Evolutionary conservation across 352 stramenopile species (phyloP).

Genomic region (Phytophthora uliginosa): DNA sequence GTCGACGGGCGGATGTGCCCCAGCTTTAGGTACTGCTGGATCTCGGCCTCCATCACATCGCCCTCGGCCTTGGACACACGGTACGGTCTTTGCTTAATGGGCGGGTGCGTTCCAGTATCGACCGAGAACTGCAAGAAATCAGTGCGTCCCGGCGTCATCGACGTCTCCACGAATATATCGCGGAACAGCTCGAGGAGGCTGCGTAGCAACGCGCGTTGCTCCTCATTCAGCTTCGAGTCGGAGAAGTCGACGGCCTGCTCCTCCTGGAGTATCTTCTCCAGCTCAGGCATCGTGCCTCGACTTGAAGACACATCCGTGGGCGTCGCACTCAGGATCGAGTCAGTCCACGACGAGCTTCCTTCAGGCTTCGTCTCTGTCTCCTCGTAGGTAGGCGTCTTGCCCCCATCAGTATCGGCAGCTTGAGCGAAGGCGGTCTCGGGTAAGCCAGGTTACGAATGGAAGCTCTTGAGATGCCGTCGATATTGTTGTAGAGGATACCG

Average conservation of each 20-base stretch:
- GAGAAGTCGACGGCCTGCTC: background rate
- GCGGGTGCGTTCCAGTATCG: background rate
- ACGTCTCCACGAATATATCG: slow-evolving; percentile 1
- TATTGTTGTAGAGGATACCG: no score
- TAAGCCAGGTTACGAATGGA: no score
- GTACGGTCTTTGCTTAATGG: slow-evolving; percentile 16
- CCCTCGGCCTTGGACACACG: slow-evolving; percentile 13
- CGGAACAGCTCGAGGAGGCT: background rate
- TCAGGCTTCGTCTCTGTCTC: no score
- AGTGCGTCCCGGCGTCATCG: slow-evolving; percentile 3
- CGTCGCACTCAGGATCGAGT: no score
- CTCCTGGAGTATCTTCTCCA: no score
- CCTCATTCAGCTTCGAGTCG: background rate
- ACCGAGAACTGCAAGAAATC: slow-evolving; percentile 12
- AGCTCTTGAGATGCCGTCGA: no score
- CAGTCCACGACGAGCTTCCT: no score
- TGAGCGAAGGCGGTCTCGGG: background rate
- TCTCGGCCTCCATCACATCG: slow-evolving; percentile 15
- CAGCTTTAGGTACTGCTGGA: slow-evolving; percentile 8
- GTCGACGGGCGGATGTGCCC: slow-evolving; percentile 1
- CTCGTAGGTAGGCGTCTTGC: no score
- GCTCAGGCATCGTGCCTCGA: no score
- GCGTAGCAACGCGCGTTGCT: background rate
- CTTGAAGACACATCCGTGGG: no score
- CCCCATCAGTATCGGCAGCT: no score